These are phyloP conservation scores for Dothiorella sarmentorum DNA, from an alignment of 2,329 filamentous ascomycete genomes.

Conservation along the genomic window DNA sequence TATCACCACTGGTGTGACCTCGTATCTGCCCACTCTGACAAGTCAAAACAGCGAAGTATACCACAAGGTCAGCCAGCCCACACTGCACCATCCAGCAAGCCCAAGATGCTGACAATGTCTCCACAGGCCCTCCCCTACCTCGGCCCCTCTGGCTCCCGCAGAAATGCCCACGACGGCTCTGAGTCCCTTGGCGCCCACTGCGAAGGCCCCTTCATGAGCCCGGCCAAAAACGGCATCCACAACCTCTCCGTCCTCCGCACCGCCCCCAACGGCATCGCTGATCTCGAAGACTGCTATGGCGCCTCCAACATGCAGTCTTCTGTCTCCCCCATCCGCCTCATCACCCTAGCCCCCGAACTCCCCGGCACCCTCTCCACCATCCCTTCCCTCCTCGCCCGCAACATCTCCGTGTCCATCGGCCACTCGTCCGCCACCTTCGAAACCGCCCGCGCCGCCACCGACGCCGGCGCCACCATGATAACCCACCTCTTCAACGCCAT, in stretches of 20 bases:
- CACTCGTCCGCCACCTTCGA: constrained; percentile 88
- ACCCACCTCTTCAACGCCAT: constrained; percentile 95
- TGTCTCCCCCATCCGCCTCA: constrained; percentile 61
- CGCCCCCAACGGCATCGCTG: constrained; percentile 58
- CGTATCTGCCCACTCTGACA: constrained; percentile 80
- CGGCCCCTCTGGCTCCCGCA: constrained; percentile 62
- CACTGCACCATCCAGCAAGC: background rate
- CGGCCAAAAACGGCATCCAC: constrained; percentile 83
- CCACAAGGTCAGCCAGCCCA: constrained; percentile 54
- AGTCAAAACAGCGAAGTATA: constrained; percentile 81
- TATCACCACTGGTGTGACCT: constrained; percentile 77
- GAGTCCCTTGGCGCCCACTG: constrained; percentile 88
- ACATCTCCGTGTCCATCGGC: constrained; percentile 76
- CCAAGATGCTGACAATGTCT: constrained; percentile 15
- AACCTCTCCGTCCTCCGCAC: constrained; percentile 67
- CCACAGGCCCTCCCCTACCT: constrained; percentile 69
- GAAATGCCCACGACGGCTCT: constrained; percentile 65
- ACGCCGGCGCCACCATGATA: constrained; percentile 80
- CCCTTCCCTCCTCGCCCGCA: constrained; percentile 59
- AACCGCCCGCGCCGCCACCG: constrained; percentile 67
- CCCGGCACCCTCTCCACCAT: constrained; percentile 68
- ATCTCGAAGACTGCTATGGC: constrained; percentile 72
- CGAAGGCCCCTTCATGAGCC: constrained; percentile 84
- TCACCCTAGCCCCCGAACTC: constrained; percentile 82
- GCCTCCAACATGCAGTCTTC: constrained; percentile 57